Percentiles rank a stretch among this genome's conserved stretches.
These are phyloP conservation scores for Blastobotrys peoriensis DNA, from an alignment of 805 yeast species.

Conservation along the genomic window DNA sequence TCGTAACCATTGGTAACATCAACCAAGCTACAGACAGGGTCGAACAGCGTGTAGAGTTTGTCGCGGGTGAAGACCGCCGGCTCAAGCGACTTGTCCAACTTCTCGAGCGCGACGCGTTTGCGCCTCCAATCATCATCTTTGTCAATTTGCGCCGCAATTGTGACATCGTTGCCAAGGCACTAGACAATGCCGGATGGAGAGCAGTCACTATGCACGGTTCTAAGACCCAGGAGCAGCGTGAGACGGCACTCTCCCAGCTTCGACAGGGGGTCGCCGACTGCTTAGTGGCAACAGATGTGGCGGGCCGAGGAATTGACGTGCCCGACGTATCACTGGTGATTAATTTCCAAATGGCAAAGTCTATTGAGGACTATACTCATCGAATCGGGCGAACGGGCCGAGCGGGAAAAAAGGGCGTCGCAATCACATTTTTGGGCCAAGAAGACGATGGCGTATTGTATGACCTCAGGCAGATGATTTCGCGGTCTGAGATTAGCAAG, in stretches of 20 bases:
- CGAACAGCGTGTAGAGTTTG: conserved; percentile 58
- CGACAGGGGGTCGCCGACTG: conserved; percentile 51
- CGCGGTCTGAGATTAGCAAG: conserved; percentile 34
- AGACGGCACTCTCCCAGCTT: conserved; percentile 59
- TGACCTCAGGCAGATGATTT: conserved; percentile 46
- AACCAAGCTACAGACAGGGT: conserved; percentile 64
- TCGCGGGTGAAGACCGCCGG: conserved; percentile 41
- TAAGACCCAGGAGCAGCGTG: conserved; percentile 79
- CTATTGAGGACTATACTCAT: conserved; percentile 81
- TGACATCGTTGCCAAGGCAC: conserved; percentile 53
- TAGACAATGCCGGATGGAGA: conserved; percentile 41
- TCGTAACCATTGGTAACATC: conserved; percentile 59
- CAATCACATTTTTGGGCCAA: conserved; percentile 64
- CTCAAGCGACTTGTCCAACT: conserved; percentile 39
- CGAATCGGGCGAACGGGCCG: conserved; percentile 96
- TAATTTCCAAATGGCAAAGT: conserved; percentile 76
- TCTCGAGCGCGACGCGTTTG: conserved; percentile 29
- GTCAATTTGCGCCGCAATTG: conserved; percentile 72
- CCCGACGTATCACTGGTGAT: conserved; percentile 78
- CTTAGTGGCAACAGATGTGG: conserved; percentile 89
- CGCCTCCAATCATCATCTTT: conserved; percentile 69
- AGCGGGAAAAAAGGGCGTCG: conserved; percentile 76
- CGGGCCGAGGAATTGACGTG: conserved; percentile 94
- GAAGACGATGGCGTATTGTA: conserved; percentile 47
- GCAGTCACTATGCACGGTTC: conserved; percentile 79